These are phyloP conservation scores for Phaffomyces antillensis DNA, from an alignment of 805 yeast genomes.

Conservation along the genomic window DNA sequence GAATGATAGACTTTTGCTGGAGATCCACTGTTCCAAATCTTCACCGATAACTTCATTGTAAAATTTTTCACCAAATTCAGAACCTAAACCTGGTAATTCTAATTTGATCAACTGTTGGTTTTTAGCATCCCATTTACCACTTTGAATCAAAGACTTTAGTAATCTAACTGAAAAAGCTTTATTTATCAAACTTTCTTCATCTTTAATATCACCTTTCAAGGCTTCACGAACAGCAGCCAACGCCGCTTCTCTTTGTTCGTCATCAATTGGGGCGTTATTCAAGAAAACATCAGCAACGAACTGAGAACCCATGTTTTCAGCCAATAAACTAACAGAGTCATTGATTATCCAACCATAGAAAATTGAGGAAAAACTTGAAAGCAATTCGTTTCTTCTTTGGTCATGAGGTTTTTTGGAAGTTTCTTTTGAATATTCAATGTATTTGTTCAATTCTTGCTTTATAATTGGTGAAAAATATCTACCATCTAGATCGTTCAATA, in stretches of 20 bases:
- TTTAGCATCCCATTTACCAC: conserved; percentile 74
- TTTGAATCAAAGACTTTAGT: conserved; percentile 71
- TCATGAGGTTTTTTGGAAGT: conserved; percentile 85
- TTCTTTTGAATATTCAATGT: conserved; percentile 51
- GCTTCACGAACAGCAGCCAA: conserved; percentile 50
- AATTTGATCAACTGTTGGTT: conserved; percentile 42
- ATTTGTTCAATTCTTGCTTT: conserved; percentile 51
- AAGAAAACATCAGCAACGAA: conserved; percentile 69
- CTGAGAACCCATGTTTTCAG: conserved; percentile 78
- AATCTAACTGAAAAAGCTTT: conserved; percentile 71
- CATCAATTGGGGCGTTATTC: conserved; percentile 40
- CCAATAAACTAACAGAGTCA: conserved; percentile 44
- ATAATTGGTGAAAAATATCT: conserved; percentile 74
- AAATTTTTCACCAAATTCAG: conserved; percentile 49
- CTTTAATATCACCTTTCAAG: conserved; percentile 59
- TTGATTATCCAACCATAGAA: conserved; percentile 50
- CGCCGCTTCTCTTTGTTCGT: conserved; percentile 37
- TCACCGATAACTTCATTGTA: conserved; percentile 47
- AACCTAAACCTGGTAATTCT: conserved; percentile 44
- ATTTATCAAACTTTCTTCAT: conserved; percentile 57
- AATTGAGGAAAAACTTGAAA: conserved; percentile 56
- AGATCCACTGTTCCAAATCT: conserved; percentile 61
- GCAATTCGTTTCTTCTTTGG: conserved; percentile 65
- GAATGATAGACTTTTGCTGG: conserved; percentile 63
- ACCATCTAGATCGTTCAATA: conserved; percentile 71